Base-by-base conservation (phyloP, 805 yeast species). In the Schizosaccharomyces lindneri region DNA sequence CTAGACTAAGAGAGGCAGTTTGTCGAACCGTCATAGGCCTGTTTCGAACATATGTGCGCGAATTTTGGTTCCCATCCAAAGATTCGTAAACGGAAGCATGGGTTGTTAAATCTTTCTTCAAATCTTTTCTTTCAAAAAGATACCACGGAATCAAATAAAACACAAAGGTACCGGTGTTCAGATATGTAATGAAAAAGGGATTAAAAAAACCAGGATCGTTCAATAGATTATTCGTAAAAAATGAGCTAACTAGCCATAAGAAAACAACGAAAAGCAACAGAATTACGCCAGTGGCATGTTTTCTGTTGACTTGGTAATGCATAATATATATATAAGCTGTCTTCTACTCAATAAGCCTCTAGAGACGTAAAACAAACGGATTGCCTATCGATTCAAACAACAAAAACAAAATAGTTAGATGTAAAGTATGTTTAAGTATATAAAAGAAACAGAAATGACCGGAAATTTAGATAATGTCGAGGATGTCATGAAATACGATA, bases 171-270 rank as follows among this genome's bases (percentile, higher is more conserved):
- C 87, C 82, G 0, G 97, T 89, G 73, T 89, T 93, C 66, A 90
- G 71, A 73, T 90, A 93, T 2, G 98, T 93, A 66, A 93, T 85
- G 64, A 89, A 79, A 69, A 87, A 89, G 19, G 98, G 98, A 72
- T 93, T 93, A 59, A 87, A 73, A 70, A 87, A 93, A 32, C 77
- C 73, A 63, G 78, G 79, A 59, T 79, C 77, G 66, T 82, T 87
- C 66, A 87, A 84, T 51, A 87, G 67, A n/a, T 67, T 59, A 67
- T 65, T 46, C 31, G 21, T 88, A 46, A 93, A 83, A 59, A 90
- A 71, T 66, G 88, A 90, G 3, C 95, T 86, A 3, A 95, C 73
- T 11, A 93, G 97, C 98, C 98, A 90, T 29, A 65, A 43, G 17
- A 64, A 11, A 21, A 65, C 66, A 13, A 65, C 67, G 21, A 43